A percentile compares a stretch with the other conserved stretches of the same genome.
Evolutionary conservation across 495 filamentous ascomycete genomes (phyloP).

Genomic region (Trichocladium antarcticum): DNA sequence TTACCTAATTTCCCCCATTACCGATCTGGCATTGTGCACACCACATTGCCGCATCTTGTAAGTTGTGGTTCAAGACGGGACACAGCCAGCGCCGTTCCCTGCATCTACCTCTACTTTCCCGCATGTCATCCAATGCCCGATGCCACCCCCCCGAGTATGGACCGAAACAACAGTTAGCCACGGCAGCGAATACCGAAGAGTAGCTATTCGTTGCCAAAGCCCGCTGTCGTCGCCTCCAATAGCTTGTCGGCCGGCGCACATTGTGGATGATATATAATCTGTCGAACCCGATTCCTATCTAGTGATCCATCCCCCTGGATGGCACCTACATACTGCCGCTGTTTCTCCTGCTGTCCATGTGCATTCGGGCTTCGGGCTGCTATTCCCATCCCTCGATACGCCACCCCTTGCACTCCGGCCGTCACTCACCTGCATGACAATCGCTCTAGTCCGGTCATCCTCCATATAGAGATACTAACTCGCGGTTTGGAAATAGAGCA

Average conservation of each 20-base stretch:
- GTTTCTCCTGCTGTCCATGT: background rate
- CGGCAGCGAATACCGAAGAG: background rate
- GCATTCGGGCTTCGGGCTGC: constrained; percentile 1
- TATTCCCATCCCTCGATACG: background rate
- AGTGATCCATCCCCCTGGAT: background rate
- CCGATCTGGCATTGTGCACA: constrained; percentile 4
- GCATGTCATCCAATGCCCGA: background rate
- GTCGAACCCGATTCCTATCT: background rate
- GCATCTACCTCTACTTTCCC: background rate
- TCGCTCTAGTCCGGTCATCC: background rate
- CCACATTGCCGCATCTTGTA: constrained; percentile 7
- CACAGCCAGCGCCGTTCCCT: constrained; percentile 1
- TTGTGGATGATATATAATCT: background rate
- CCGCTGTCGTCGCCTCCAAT: background rate
- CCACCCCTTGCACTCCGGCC: background rate
- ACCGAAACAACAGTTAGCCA: background rate
- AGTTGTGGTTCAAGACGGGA: constrained; percentile 5
- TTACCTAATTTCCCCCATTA: constrained; percentile 14
- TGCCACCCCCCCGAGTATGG: background rate
- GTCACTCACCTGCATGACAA: background rate
- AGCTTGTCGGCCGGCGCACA: background rate
- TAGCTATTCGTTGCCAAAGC: background rate
- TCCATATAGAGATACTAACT: constrained; percentile 11
- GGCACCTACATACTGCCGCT: background rate
- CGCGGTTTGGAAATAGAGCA: constrained; percentile 15